Base-by-base conservation (phyloP, 2,329 filamentous ascomycete species). In the Chaetomiaceae sp. region DNA sequence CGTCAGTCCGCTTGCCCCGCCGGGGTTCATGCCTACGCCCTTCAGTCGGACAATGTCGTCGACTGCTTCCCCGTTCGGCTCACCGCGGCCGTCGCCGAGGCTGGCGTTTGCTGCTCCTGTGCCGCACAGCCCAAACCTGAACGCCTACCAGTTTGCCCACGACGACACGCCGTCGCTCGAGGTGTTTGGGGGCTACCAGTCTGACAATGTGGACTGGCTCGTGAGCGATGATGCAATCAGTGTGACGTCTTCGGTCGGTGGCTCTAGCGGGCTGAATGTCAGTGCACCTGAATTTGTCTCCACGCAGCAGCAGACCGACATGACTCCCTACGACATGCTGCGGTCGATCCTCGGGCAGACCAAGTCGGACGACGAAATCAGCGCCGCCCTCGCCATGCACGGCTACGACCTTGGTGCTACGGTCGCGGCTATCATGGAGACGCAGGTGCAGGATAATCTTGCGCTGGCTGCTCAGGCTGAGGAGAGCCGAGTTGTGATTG, bases 271-370 rank as follows among this genome's bases (percentile, higher is more conserved):
- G 30, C 78, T 92, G 55, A 91, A 90, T 64, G 86, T 84, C 38
- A 86, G 86, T 13, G 89, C 89, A 5, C 87, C 91, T 21, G 90
- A 96, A 68, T 96, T 82, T 62, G 78, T 80, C 1, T 75, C 78
- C 29, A 73, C 78, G 45, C 81, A 86, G 66, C 81, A 86, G 66
- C 87, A 87, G 65, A 82, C 84, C 52, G 91, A 97, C 65, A 97
- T 99, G 92, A 95, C 89, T 54, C 92, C 94, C 0, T 96, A 96
- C 71, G 94, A 99, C 67, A 97, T 99, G 82, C 78, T 99, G 51
- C 88, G 94, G 57, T 96, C 92, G 5, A 95, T 99, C 36, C 77
- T 99, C 23, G 90, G 92, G 43, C 90, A 94, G 62, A 85, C 89
- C 50, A 86, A 88, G 65, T 87, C 89, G 2, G 92, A 97, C 64